A percentile compares a stretch with the other conserved stretches of the same genome.
phyloP scores from a whole-genome alignment of 495 filamentous ascomycete species.

The Tuber indicum region DNA sequence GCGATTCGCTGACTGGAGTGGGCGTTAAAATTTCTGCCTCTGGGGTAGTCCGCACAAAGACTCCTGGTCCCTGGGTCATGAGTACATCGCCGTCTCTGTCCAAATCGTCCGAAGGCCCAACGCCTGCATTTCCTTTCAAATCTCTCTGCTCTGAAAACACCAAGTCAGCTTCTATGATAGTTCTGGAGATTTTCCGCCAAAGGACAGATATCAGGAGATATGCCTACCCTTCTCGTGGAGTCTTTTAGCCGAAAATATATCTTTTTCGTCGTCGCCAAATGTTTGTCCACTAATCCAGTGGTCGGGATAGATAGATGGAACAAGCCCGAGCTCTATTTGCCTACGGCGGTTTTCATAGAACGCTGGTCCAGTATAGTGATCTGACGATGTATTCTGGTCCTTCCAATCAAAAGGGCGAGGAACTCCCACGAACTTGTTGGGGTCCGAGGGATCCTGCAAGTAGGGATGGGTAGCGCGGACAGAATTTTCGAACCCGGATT shows the following conservation, averaged over 20 bases:
- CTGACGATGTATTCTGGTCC: not conserved
- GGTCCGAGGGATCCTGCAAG: slow-evolving; percentile 23
- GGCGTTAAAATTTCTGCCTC: not conserved
- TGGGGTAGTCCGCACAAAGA: not conserved
- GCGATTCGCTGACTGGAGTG: too few relatives aligned
- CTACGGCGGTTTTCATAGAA: slow-evolving; percentile 14
- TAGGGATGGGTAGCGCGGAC: not conserved
- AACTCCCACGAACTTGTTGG: slow-evolving; percentile 19
- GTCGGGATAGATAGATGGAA: slow-evolving; percentile 21
- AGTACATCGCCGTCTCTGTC: not conserved
- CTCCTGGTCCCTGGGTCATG: not conserved
- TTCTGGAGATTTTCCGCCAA: not conserved
- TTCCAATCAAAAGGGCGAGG: slow-evolving; percentile 13
- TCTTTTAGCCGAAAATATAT: not conserved
- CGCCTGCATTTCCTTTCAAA: not conserved
- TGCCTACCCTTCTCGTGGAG: not conserved
- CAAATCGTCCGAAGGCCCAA: not conserved
- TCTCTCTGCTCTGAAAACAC: not conserved
- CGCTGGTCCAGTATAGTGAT: slow-evolving; percentile 21
- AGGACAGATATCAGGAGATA: not conserved
- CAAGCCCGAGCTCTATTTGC: slow-evolving; percentile 16
- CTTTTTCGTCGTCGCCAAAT: slow-evolving; percentile 11
- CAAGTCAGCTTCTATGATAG: not conserved
- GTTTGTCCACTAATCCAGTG: slow-evolving; percentile 26
- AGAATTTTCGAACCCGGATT: not conserved